Evolutionary conservation across 331 rosid species (phyloP).

Genomic region (Quercus phellos): DNA sequence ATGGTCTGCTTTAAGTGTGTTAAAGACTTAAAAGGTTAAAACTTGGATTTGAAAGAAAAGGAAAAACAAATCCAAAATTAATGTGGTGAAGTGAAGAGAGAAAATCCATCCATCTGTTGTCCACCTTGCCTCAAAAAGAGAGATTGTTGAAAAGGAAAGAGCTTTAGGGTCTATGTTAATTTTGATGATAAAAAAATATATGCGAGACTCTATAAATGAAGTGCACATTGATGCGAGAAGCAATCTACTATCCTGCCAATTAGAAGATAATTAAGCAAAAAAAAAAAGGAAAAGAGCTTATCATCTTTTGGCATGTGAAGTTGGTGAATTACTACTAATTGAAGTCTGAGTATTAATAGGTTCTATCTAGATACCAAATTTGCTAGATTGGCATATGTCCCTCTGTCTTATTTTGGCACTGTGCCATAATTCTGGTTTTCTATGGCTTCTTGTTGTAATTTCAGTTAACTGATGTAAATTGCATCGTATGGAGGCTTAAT

Average conservation of each 20-base stretch:
- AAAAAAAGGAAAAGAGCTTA: neutral
- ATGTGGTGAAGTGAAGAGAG: too few species aligned
- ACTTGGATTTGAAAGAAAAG: neutral
- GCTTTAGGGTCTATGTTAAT: neutral
- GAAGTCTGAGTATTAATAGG: neutral
- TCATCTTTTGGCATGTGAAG: constrained; percentile 1
- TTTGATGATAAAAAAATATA: neutral
- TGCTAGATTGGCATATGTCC: neutral
- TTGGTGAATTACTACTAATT: neutral
- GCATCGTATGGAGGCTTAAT: constrained; percentile 9
- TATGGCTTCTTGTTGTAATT: neutral
- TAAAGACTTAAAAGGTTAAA: constrained; percentile 4
- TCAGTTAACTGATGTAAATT: neutral
- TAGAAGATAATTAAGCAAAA: neutral
- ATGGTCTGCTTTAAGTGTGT: neutral
- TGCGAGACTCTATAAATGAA: neutral
- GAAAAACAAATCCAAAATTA: neutral
- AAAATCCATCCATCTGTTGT: too few species aligned
- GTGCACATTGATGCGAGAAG: neutral
- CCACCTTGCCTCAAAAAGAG: neutral
- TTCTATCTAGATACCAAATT: neutral
- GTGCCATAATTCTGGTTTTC: neutral
- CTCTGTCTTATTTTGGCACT: neutral
- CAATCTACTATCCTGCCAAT: neutral
- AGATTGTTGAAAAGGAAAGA: neutral